phyloP scores from a whole-genome alignment of 2,329 filamentous ascomycete genomes.

The Knufia fluminis region DNA sequence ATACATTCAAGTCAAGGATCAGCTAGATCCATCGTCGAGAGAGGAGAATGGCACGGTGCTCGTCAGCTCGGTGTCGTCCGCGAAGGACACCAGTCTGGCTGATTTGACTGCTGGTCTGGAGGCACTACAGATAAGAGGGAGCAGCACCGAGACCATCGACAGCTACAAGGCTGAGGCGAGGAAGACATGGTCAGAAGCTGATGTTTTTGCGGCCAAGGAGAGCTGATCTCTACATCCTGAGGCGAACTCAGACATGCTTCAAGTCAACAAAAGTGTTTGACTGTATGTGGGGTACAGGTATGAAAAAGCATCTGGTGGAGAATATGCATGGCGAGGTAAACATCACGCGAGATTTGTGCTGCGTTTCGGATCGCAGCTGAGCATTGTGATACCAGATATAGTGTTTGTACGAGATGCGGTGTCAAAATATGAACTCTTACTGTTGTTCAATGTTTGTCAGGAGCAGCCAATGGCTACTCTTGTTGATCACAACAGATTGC shows the following conservation, averaged over 20 bases:
- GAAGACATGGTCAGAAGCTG: slow-evolving; percentile 34
- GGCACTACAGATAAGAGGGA: slow-evolving; percentile 44
- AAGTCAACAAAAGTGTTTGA: background rate
- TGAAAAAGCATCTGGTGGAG: background rate
- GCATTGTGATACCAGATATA: background rate
- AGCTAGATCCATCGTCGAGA: slow-evolving; percentile 50
- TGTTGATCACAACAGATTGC: no score
- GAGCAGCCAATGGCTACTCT: no score
- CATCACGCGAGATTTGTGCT: background rate
- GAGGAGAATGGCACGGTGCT: slow-evolving; percentile 53
- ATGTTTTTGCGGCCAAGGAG: slow-evolving; percentile 24
- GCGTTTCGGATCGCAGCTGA: background rate
- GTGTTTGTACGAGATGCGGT: no score
- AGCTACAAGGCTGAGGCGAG: slow-evolving; percentile 38
- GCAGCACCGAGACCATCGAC: slow-evolving; percentile 39
- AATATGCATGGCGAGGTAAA: background rate
- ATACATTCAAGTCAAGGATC: slow-evolving; percentile 50
- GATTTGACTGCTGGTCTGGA: slow-evolving; percentile 49
- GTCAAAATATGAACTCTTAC: no score
- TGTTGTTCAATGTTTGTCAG: no score
- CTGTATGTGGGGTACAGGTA: no score
- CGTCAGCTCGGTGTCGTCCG: slow-evolving; percentile 27
- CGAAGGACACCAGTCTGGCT: slow-evolving; percentile 40
- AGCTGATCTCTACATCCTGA: background rate
- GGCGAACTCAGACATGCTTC: background rate